A percentile compares a stretch with the other conserved stretches of the same genome.
These are phyloP conservation scores for Cyclanthera cordifolia DNA, from an alignment of 306 rosid genomes.

Conservation along the genomic window DNA sequence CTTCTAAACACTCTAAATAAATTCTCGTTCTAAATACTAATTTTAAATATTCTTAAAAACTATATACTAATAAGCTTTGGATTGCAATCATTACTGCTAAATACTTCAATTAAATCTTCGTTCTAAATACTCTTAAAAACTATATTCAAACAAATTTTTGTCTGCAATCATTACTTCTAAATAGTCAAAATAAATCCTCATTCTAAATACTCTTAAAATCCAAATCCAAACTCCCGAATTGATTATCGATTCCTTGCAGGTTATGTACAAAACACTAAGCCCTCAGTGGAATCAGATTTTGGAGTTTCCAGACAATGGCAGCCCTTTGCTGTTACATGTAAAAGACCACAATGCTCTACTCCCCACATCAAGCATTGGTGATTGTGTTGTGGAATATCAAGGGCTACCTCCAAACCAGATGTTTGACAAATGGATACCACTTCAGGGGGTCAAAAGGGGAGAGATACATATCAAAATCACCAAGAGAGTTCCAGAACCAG, in stretches of 20 bases:
- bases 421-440: slow-evolving; percentile 96
- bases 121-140: no score
- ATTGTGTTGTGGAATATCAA: slow-evolving; percentile 80
- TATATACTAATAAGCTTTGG: no score
- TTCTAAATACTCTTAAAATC: no score
- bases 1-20: no score
- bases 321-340: slow-evolving; percentile 58
- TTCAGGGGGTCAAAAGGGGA: slow-evolving; percentile 78
- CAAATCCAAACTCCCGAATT: no score
- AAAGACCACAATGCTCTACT: slow-evolving; percentile 78
- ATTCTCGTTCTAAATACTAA: no score
- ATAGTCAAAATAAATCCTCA: no score
- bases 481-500: slow-evolving; percentile 66
- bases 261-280: slow-evolving; percentile 60
- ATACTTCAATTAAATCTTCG: no score
- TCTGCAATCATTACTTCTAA: no score
- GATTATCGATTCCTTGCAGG: slow-evolving; percentile 29
- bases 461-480: slow-evolving; percentile 83
- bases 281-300: slow-evolving; percentile 90
- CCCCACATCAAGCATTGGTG: slow-evolving; percentile 69
- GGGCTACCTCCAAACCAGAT: slow-evolving; percentile 65
- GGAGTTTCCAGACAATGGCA: slow-evolving; percentile 78
- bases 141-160: no score
- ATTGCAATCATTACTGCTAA: no score
- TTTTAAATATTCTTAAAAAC: no score